phyloP scores from a whole-genome alignment of 225 moss, liverwort and hornwort genomes.

The Pseudoscleropodium purum region DNA sequence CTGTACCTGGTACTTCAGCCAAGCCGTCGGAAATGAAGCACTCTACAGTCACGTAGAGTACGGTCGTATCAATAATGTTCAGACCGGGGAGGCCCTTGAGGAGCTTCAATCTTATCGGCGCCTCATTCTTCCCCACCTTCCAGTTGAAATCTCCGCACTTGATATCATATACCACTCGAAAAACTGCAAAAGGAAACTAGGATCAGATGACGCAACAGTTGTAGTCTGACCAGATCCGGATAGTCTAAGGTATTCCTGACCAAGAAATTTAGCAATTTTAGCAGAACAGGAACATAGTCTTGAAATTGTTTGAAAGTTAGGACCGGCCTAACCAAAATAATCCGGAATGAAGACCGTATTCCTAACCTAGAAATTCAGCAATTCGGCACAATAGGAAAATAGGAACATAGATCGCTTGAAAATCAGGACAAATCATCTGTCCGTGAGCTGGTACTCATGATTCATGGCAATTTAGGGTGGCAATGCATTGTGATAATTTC shows the following conservation, averaged over 20 bases:
- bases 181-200: conserved; percentile 14
- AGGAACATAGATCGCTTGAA: background rate
- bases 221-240: background rate
- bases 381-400: background rate
- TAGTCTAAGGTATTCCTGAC: too few relatives aligned
- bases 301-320: background rate
- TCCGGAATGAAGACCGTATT: background rate
- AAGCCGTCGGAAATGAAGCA: conserved; percentile 31
- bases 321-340: background rate
- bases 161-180: conserved; percentile 18
- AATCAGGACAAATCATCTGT: background rate
- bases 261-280: background rate
- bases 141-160: conserved; percentile 2
- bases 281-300: background rate
- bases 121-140: conserved; percentile 3
- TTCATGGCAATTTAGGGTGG: background rate
- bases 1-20: conserved; percentile 10
- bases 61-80: background rate
- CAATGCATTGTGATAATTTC: background rate
- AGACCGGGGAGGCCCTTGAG: conserved; percentile 20
- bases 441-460: background rate
- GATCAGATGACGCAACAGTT: background rate
- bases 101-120: conserved; percentile 20
- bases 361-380: background rate
- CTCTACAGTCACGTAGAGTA: conserved; percentile 29